Evolutionary conservation across 768 basidiomycete species (phyloP).

Genomic region (Pisolithus microcarpus): DNA sequence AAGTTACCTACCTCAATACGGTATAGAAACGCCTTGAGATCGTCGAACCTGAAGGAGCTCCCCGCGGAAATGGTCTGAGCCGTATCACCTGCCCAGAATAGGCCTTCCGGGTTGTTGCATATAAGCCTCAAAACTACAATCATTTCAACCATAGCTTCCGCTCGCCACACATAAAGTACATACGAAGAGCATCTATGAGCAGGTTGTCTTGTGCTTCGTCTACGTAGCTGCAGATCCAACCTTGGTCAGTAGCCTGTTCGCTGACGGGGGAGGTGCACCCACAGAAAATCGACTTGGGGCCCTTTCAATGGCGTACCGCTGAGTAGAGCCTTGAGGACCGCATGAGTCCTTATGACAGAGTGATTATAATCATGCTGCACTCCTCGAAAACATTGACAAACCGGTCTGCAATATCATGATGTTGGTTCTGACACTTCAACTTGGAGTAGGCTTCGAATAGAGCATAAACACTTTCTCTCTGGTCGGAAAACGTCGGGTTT

Average conservation of each 20-base stretch:
- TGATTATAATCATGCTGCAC: background rate
- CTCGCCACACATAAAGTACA: constrained; percentile 7
- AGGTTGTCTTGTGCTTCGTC: constrained; percentile 73
- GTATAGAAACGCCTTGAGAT: constrained; percentile 60
- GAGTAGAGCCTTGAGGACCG: constrained; percentile 34
- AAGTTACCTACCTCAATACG: constrained; percentile 45
- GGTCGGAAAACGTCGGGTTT: constrained; percentile 47
- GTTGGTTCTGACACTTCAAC: constrained; percentile 34
- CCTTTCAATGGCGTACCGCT: constrained; percentile 27
- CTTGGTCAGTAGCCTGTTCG: background rate
- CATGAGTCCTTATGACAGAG: constrained; percentile 38
- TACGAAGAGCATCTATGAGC: constrained; percentile 56
- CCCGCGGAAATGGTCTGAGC: constrained; percentile 73
- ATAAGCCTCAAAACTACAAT: constrained; percentile 50
- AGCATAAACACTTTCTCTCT: constrained; percentile 41
- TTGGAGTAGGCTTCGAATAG: constrained; percentile 48
- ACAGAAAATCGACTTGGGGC: constrained; percentile 50
- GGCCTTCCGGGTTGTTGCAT: constrained; percentile 57
- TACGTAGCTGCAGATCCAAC: constrained; percentile 39
- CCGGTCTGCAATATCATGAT: constrained; percentile 58
- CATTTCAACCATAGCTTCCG: constrained; percentile 5
- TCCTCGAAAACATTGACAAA: constrained; percentile 11
- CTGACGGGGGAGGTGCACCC: constrained; percentile 9
- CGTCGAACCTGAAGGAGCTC: constrained; percentile 64
- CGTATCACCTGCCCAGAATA: constrained; percentile 78